A percentile compares a stretch with the other conserved stretches of the same genome.
phyloP scores from a whole-genome alignment of 139 green algal species.

The Haematococcus sp. region DNA sequence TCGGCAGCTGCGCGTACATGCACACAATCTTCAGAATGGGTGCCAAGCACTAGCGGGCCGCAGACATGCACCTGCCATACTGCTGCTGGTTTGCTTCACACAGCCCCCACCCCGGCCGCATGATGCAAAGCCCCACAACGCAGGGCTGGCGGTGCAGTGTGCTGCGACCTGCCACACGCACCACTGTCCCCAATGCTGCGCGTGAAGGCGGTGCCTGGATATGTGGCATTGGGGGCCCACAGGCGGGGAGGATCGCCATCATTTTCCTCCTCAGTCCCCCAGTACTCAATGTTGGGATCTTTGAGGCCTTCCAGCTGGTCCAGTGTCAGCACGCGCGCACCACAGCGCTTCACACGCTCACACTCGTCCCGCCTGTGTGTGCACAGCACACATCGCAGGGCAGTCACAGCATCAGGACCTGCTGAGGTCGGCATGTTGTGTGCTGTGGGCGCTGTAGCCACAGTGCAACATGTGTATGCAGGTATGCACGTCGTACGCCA shows the following conservation, averaged over 20 bases:
- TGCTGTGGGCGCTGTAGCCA: too few relatives aligned
- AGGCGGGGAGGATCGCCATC: constrained; percentile 90
- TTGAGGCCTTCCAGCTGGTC: constrained; percentile 90
- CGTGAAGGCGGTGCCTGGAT: constrained; percentile 95
- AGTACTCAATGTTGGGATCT: constrained; percentile 65
- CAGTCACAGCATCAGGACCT: not conserved
- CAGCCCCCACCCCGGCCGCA: not conserved
- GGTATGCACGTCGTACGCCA: too few relatives aligned
- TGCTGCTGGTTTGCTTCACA: too few relatives aligned
- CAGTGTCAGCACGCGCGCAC: constrained; percentile 87
- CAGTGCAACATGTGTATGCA: too few relatives aligned
- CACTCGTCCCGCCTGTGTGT: constrained; percentile 81
- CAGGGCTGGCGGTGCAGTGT: not conserved
- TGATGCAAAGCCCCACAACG: too few relatives aligned
- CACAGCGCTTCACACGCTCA: constrained; percentile 76
- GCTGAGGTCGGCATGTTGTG: too few relatives aligned
- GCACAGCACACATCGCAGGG: not conserved
- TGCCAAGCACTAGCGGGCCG: not conserved
- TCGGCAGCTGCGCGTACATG: constrained; percentile 75
- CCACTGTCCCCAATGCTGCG: constrained; percentile 86
- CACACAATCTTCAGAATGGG: too few relatives aligned
- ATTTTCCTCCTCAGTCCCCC: constrained; percentile 76
- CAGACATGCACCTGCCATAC: not conserved
- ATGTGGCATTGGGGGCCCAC: constrained; percentile 82
- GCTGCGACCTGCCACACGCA: too few relatives aligned